Evolutionary conservation across 2,329 filamentous ascomycete species (phyloP).

Genomic region (Coniella vitis): DNA sequence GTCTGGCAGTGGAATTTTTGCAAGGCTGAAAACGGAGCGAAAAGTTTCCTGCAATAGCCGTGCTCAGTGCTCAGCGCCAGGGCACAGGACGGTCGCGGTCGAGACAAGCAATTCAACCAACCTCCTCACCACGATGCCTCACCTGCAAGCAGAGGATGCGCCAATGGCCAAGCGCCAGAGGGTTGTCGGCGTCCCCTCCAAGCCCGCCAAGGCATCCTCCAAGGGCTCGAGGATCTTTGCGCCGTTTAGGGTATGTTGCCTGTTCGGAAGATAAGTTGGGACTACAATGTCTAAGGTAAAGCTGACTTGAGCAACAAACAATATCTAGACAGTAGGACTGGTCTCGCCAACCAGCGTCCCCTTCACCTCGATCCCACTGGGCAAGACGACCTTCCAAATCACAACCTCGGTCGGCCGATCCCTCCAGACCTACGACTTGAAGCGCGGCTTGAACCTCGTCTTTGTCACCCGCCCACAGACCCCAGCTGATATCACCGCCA

Average conservation of each 20-base stretch:
- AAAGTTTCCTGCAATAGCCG: background rate
- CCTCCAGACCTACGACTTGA: constrained; percentile 92
- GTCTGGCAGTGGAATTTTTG: constrained; percentile 3
- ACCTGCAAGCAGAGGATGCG: constrained; percentile 46
- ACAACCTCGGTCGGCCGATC: constrained; percentile 88
- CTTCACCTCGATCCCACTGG: constrained; percentile 81
- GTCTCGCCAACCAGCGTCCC: constrained; percentile 87
- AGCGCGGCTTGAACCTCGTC: constrained; percentile 80
- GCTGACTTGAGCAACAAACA: background rate
- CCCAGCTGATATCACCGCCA: constrained; percentile 77
- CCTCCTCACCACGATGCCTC: constrained; percentile 40
- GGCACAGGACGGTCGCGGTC: background rate
- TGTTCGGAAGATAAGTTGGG: background rate
- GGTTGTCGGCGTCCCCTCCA: constrained; percentile 36
- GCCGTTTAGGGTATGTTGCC: constrained; percentile 69
- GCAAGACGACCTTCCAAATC: constrained; percentile 94
- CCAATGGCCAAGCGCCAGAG: constrained; percentile 75
- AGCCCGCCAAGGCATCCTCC: constrained; percentile 29
- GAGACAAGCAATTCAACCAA: background rate
- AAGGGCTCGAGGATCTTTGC: constrained; percentile 78
- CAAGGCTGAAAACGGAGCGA: background rate
- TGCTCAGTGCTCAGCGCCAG: background rate
- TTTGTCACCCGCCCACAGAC: constrained; percentile 92
- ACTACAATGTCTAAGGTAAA: background rate
- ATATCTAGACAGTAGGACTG: constrained; percentile 90